Evolutionary conservation across 805 yeast genomes (phyloP).

Genomic region (Nakazawaea ambrosiae): DNA sequence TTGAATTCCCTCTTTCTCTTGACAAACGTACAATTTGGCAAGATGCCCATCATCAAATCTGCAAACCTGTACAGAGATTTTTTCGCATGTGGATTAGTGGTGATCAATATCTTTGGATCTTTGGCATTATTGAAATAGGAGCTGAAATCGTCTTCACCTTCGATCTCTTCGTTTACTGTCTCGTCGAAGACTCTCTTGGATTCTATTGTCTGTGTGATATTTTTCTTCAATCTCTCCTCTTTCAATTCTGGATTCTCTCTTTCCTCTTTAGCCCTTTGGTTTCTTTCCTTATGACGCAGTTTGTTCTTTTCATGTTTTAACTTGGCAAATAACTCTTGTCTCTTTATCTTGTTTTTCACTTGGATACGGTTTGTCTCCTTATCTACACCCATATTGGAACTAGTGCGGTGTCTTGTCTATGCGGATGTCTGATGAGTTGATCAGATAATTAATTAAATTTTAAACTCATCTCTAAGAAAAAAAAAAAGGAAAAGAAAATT

Average conservation of each 20-base stretch:
- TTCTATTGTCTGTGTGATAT: conserved; percentile 80
- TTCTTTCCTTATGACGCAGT: conserved; percentile 67
- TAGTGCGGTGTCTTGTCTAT: conserved; percentile 2
- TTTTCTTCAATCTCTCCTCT: conserved; percentile 69
- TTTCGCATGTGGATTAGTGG: conserved; percentile 83
- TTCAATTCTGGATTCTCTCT: conserved; percentile 73
- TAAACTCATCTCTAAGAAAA: background rate
- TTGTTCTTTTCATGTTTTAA: conserved; percentile 70
- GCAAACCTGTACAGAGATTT: conserved; percentile 88
- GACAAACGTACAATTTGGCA: conserved; percentile 82
- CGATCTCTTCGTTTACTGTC: conserved; percentile 55
- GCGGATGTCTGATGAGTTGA: background rate
- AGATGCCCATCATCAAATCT: conserved; percentile 71
- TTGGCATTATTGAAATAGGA: conserved; percentile 43
- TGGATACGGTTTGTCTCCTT: conserved; percentile 15
- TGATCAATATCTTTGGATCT: conserved; percentile 82
- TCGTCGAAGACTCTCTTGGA: conserved; percentile 82
- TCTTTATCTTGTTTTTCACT: conserved; percentile 69
- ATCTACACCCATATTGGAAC: conserved; percentile 10
- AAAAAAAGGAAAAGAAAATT: too few relatives aligned
- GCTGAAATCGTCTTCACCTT: conserved; percentile 61
- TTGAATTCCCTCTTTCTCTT: conserved; percentile 80
- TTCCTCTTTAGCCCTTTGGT: conserved; percentile 85
- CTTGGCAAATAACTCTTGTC: conserved; percentile 72
- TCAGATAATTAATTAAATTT: background rate